These are phyloP conservation scores for Entomortierella parvispora DNA, from an alignment of 192 early-diverging fungal species.

Conservation along the genomic window DNA sequence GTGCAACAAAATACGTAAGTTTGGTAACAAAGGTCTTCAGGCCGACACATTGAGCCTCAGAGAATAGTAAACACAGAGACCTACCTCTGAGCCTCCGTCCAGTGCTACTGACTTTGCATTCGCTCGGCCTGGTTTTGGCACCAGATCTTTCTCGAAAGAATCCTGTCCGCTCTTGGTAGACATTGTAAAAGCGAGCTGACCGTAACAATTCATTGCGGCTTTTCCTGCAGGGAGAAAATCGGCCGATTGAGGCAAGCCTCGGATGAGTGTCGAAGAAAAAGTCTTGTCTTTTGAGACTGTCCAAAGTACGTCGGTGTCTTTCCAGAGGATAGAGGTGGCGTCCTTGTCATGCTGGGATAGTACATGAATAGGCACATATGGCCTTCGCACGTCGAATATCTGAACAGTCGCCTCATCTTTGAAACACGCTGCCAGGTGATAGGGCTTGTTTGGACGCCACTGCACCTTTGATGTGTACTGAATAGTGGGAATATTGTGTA, in stretches of 20 bases:
- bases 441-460: constrained; percentile 75
- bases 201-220: constrained; percentile 72
- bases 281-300: constrained; percentile 82
- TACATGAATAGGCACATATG: constrained; percentile 72
- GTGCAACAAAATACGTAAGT: not conserved
- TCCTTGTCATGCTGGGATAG: constrained; percentile 76
- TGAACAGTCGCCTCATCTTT: constrained; percentile 70
- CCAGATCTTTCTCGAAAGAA: constrained; percentile 41
- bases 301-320: constrained; percentile 66
- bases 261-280: constrained; percentile 71
- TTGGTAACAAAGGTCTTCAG: no score
- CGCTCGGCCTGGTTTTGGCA: constrained; percentile 19
- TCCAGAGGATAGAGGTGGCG: constrained; percentile 80
- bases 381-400: constrained; percentile 77
- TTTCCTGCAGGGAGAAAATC: constrained; percentile 63
- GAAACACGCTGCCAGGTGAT: constrained; percentile 79
- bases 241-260: constrained; percentile 55
- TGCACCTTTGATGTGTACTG: constrained; percentile 71
- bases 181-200: constrained; percentile 71
- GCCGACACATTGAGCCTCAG: no score
- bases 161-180: constrained; percentile 53
- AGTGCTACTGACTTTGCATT: constrained; percentile 15
- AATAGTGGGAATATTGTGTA: constrained; percentile 72
- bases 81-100: constrained; percentile 53
- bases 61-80: not conserved